Evolutionary conservation across 768 basidiomycete genomes (phyloP).

Genomic region (Termitomyces sp.): DNA sequence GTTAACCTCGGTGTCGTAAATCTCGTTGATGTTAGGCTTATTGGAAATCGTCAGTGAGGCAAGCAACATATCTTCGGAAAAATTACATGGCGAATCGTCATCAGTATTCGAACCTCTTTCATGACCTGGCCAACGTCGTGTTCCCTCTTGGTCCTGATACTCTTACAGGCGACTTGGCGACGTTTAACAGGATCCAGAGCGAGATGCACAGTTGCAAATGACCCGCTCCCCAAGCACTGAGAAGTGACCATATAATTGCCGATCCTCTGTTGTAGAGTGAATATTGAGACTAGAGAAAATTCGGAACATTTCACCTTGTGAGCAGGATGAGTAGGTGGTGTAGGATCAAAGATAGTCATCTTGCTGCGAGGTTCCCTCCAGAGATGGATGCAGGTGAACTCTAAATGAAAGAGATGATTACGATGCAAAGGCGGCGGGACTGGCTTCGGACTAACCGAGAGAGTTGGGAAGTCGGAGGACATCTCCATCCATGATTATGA

Average conservation of each 20-base stretch:
- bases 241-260: conserved; percentile 71
- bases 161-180: conserved; percentile 82
- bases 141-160: conserved; percentile 58
- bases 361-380: conserved; percentile 50
- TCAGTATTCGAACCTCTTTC: conserved; percentile 76
- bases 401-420: conserved; percentile 25
- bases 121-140: conserved; percentile 56
- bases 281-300: not conserved
- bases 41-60: not conserved
- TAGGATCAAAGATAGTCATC: conserved; percentile 53
- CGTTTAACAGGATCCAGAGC: conserved; percentile 59
- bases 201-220: conserved; percentile 78
- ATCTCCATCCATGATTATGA: conserved; percentile 78
- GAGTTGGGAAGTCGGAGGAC: conserved; percentile 61
- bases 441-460: conserved; percentile 35
- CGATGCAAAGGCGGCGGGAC: not conserved
- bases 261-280: conserved; percentile 31
- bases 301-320: conserved; percentile 39
- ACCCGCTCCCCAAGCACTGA: conserved; percentile 75
- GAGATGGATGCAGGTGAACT: conserved; percentile 59
- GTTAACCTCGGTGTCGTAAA: conserved; percentile 63
- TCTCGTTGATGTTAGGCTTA: conserved; percentile 81
- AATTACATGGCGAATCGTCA: conserved; percentile 65
- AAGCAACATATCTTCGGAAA: not conserved
- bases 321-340: conserved; percentile 45